Percentiles rank a stretch among this genome's conserved stretches.
Conservation (phyloP, 805 yeast species). For the Dipodascopsis uninucleata region DNA sequence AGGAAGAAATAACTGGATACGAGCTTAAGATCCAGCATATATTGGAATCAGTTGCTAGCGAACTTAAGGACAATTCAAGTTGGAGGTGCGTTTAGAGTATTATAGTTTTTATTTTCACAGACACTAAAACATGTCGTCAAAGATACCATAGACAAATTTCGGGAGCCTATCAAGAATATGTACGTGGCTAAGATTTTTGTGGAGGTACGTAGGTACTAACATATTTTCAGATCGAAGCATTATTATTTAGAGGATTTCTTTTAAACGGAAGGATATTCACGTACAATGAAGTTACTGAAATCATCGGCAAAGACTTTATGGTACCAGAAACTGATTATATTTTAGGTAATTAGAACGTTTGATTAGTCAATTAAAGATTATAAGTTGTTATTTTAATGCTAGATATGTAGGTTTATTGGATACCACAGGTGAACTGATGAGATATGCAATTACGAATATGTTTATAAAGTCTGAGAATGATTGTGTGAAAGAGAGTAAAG, state of each 20-base stretch:
- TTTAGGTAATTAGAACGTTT: slow-evolving; percentile 33
- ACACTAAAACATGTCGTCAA: not conserved
- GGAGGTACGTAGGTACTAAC: not conserved
- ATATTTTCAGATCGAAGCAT: slow-evolving; percentile 29
- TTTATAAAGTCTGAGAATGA: no score
- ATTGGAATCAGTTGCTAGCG: not conserved
- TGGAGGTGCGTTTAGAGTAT: slow-evolving; percentile 6
- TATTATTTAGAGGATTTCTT: slow-evolving; percentile 29
- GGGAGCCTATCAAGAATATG: slow-evolving; percentile 32
- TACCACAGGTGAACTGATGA: slow-evolving; percentile 44
- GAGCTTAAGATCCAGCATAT: slow-evolving; percentile 6
- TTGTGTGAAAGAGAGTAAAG: no score
- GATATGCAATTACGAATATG: slow-evolving; percentile 38
- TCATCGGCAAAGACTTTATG: slow-evolving; percentile 8
- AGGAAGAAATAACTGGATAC: slow-evolving; percentile 5
- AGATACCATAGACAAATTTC: slow-evolving; percentile 20
- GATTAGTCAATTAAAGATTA: not conserved
- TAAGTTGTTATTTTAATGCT: not conserved
- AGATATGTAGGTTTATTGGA: slow-evolving; percentile 34
- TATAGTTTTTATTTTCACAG: not conserved
- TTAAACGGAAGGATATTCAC: slow-evolving; percentile 19
- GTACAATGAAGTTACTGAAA: slow-evolving; percentile 10
- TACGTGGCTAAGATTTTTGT: not conserved
- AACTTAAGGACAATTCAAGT: slow-evolving; percentile 4
- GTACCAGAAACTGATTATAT: slow-evolving; percentile 37